These are phyloP conservation scores for Linaria vulgaris DNA, from an alignment of 257 asterid genomes.

Conservation along the genomic window DNA sequence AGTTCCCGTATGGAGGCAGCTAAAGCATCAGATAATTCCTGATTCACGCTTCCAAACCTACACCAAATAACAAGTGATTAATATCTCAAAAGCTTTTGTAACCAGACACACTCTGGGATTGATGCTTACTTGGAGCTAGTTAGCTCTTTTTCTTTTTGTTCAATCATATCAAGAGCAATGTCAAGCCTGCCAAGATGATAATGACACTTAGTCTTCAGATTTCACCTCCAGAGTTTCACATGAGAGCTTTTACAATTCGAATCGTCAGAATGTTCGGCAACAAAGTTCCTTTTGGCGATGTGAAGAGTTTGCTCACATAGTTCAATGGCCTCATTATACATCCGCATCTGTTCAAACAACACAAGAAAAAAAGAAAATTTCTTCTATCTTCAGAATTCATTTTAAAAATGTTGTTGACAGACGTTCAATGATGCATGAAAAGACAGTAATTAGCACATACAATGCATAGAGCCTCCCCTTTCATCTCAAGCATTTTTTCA, in stretches of 20 bases:
- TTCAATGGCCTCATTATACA: conserved; percentile 70
- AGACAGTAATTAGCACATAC: conserved; percentile 46
- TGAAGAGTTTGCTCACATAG: conserved; percentile 73
- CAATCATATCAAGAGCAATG: conserved; percentile 78
- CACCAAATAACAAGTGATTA: conserved; percentile 34
- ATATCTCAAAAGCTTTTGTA: conserved; percentile 24
- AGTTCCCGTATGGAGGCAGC: conserved; percentile 77
- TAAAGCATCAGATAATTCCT: conserved; percentile 46
- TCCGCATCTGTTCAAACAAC: conserved; percentile 49
- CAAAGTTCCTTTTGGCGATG: conserved; percentile 60
- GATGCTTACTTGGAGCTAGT: conserved; percentile 43
- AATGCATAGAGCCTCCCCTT: conserved; percentile 75
- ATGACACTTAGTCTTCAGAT: conserved; percentile 59
- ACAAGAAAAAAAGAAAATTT: not conserved
- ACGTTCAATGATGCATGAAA: conserved; percentile 14
- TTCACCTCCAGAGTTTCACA: conserved; percentile 77
- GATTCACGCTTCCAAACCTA: conserved; percentile 42
- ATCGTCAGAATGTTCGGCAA: conserved; percentile 33
- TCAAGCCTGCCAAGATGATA: conserved; percentile 84
- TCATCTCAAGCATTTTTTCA: conserved; percentile 78
- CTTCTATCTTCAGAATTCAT: conserved; percentile 5
- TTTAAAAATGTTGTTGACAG: not conserved
- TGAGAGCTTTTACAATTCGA: conserved; percentile 35
- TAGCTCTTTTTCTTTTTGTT: conserved; percentile 51
- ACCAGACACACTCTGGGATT: conserved; percentile 16